phyloP scores from a whole-genome alignment of 2,329 filamentous ascomycete genomes.

The Cercospora berteroae region DNA sequence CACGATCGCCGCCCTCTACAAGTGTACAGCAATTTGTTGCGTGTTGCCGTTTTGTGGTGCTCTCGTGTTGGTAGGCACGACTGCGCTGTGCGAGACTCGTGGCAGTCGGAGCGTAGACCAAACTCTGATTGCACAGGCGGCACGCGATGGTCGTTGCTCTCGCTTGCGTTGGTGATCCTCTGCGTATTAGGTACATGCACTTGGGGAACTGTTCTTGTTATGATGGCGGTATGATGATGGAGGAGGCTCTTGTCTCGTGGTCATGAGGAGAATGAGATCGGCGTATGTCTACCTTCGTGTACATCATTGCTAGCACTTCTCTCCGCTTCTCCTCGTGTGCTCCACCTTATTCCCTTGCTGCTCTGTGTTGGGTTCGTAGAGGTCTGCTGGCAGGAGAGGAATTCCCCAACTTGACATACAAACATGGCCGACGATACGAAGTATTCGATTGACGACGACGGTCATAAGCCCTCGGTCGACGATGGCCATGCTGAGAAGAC shows the following conservation, averaged over 20 bases:
- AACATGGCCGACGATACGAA: slow-evolving; percentile 2
- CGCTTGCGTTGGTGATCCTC: background rate
- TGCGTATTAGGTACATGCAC: background rate
- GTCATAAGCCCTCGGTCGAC: slow-evolving; percentile 13
- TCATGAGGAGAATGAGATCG: slow-evolving; percentile 2
- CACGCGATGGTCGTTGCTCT: background rate
- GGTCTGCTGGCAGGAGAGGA: background rate
- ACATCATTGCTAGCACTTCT: background rate
- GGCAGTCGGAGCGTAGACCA: background rate
- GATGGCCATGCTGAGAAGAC: slow-evolving; percentile 13
- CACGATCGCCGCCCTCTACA: background rate
- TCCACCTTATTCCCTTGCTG: background rate
- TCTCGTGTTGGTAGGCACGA: background rate
- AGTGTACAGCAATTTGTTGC: background rate
- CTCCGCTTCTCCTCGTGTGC: background rate
- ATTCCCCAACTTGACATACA: too few relatives aligned
- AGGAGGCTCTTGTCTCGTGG: slow-evolving; percentile 11
- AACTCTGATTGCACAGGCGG: background rate
- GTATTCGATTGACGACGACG: slow-evolving; percentile 13
- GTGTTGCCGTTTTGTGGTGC: background rate
- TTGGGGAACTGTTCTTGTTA: background rate
- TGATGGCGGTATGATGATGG: slow-evolving; percentile 13
- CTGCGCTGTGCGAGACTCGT: background rate
- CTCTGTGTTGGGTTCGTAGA: background rate
- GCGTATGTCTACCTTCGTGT: background rate